A percentile compares a stretch with the other conserved stretches of the same genome.
Evolutionary conservation across 1,284 basidiomycete species (phyloP).

Genomic region (Trichosporon asahii): DNA sequence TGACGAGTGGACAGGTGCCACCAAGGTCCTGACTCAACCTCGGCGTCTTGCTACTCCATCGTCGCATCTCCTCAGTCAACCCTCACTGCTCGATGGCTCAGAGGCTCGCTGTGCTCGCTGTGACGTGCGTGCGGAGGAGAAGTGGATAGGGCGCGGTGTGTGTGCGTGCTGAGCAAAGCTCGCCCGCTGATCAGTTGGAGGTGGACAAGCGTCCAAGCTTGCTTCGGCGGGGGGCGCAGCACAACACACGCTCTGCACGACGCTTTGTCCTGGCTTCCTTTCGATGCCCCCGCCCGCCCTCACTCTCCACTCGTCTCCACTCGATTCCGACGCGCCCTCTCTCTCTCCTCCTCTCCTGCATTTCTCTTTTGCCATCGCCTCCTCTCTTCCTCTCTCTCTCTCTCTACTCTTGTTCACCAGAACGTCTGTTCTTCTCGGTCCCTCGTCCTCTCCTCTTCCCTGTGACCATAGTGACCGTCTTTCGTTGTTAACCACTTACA

Average conservation of each 20-base stretch:
- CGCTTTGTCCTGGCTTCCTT: background rate
- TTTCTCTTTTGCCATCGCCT: background rate
- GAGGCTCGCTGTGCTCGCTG: too few relatives aligned
- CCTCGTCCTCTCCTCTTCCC: background rate
- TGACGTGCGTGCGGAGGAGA: background rate
- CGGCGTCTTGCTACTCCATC: background rate
- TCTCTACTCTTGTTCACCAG: background rate
- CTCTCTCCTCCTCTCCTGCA: background rate
- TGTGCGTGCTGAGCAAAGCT: background rate
- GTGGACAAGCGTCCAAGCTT: too few relatives aligned
- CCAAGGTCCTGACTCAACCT: too few relatives aligned
- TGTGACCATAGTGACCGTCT: background rate
- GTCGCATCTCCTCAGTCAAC: background rate
- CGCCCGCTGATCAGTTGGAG: too few relatives aligned
- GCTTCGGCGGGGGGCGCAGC: too few relatives aligned
- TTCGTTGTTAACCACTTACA: slow-evolving; percentile 8
- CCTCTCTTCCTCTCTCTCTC: background rate
- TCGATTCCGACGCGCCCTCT: background rate
- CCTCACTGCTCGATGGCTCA: too few relatives aligned
- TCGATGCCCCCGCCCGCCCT: background rate
- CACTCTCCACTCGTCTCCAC: background rate
- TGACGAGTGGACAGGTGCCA: too few relatives aligned
- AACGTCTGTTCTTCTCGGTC: background rate
- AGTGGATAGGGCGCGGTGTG: background rate
- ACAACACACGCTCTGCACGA: background rate